Percentiles rank a stretch among this genome's conserved stretches.
phyloP scores from a whole-genome alignment of 2,329 filamentous ascomycete species.

The Colletotrichum agaves region DNA sequence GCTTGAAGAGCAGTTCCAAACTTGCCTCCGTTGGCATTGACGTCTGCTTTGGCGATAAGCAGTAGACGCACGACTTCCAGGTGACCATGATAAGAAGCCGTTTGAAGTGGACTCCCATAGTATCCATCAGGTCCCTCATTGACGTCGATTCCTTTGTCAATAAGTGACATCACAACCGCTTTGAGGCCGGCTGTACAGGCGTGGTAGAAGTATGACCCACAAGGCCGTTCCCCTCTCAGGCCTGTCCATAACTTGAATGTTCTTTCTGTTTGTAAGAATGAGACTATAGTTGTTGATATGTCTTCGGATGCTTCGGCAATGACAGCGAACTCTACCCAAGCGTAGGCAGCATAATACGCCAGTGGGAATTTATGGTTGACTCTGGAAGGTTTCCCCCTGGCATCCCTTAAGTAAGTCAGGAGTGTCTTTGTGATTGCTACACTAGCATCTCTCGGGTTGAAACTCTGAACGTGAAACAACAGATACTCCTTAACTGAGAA shows the following conservation, averaged over 20 bases:
- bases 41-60: conserved; percentile 23
- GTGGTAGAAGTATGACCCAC: no score
- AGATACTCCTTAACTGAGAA: conserved; percentile 43
- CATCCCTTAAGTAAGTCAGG: not conserved
- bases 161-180: no score
- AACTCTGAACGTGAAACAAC: not conserved
- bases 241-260: conserved; percentile 36
- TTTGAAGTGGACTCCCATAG: not conserved
- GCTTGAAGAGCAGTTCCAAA: conserved; percentile 38
- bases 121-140: conserved; percentile 24
- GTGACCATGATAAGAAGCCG: conserved; percentile 35
- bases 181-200: no score
- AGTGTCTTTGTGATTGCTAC: not conserved
- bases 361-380: conserved; percentile 36
- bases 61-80: conserved; percentile 25
- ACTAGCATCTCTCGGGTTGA: not conserved
- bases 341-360: conserved; percentile 37
- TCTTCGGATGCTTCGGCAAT: conserved; percentile 25
- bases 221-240: not conserved
- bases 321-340: conserved; percentile 29
- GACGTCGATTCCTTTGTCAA: not conserved
- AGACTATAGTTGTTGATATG: conserved; percentile 10
- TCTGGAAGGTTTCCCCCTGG: not conserved
- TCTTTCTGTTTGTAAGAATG: conserved; percentile 33
- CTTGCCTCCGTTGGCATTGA: conserved; percentile 28